Conservation (phyloP, 2,329 filamentous ascomycete species). For the Colletotrichum cereale region DNA sequence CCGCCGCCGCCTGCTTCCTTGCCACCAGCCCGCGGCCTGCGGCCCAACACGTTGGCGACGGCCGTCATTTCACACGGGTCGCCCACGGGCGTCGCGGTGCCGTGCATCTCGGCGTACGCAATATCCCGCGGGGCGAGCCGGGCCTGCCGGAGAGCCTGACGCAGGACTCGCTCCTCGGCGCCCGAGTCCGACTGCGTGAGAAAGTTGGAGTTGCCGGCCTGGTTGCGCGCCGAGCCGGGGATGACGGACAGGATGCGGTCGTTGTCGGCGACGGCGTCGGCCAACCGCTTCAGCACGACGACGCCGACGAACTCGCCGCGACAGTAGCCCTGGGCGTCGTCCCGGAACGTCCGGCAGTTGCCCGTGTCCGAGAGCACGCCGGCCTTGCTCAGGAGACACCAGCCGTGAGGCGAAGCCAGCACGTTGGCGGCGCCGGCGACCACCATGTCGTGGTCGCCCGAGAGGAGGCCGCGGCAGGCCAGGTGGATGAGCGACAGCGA, state of each 20-base stretch:
- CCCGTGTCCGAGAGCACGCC: constrained; percentile 49
- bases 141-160: constrained; percentile 60
- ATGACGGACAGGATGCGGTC: constrained; percentile 60
- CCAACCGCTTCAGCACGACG: constrained; percentile 61
- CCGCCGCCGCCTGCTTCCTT: too few species aligned
- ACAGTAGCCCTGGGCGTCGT: constrained; percentile 60
- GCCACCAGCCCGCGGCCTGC: not conserved
- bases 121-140: constrained; percentile 42
- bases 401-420: constrained; percentile 42
- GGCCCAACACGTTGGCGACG: constrained; percentile 44
- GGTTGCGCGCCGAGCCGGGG: constrained; percentile 53
- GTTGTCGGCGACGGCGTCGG: constrained; percentile 59
- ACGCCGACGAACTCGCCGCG: constrained; percentile 60
- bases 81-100: constrained; percentile 60
- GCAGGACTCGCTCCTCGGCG: constrained; percentile 53
- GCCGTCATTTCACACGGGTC: constrained; percentile 61
- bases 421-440: constrained; percentile 56
- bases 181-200: constrained; percentile 44
- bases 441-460: constrained; percentile 49
- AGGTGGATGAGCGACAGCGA: constrained; percentile 51
- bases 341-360: constrained; percentile 50
- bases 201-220: constrained; percentile 54
- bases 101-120: constrained; percentile 57
- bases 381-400: constrained; percentile 37
- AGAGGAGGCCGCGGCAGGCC: constrained; percentile 48